These are phyloP conservation scores for Scutellaria galericulata DNA, from an alignment of 257 asterid species.

Conservation along the genomic window DNA sequence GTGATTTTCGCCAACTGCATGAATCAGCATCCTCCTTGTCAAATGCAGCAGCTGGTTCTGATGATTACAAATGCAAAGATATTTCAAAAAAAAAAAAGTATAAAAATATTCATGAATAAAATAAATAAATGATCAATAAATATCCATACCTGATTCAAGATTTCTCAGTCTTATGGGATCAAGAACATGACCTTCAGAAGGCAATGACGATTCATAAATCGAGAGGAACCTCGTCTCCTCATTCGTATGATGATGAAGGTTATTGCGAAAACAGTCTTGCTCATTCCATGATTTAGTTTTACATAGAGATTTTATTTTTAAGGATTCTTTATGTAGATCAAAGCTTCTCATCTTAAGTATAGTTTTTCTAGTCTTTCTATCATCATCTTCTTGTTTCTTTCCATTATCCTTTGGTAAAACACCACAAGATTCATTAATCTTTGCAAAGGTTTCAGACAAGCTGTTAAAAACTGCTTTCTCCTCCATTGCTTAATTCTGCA, in stretches of 20 bases:
- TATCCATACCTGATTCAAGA: slow-evolving; percentile 19
- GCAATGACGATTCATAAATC: slow-evolving; percentile 26
- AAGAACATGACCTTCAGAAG: slow-evolving; percentile 19
- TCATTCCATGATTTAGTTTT: slow-evolving; percentile 35
- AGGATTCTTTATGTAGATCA: slow-evolving; percentile 34
- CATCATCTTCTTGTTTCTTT: slow-evolving; percentile 14
- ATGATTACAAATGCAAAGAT: not conserved
- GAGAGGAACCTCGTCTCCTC: slow-evolving; percentile 38
- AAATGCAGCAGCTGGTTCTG: slow-evolving; percentile 24
- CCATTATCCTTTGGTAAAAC: not conserved
- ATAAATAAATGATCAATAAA: not conserved
- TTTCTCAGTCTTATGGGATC: slow-evolving; percentile 13
- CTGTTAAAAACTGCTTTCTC: slow-evolving; percentile 13
- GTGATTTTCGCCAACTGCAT: slow-evolving; percentile 37
- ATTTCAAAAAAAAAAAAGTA: not conserved
- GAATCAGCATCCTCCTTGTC: slow-evolving; percentile 36
- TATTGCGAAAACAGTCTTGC: slow-evolving; percentile 7
- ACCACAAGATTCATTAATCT: slow-evolving; percentile 18
- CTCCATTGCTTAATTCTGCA: slow-evolving; percentile 28
- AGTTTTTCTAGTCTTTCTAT: not conserved
- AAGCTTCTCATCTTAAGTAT: slow-evolving; percentile 44
- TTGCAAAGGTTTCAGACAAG: slow-evolving; percentile 27
- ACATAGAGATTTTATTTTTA: slow-evolving; percentile 24
- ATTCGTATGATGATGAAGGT: not conserved
- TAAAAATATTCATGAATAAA: not conserved